These are phyloP conservation scores for Ramularia collo-cygni DNA, from an alignment of 2,329 filamentous ascomycete genomes.

Conservation along the genomic window DNA sequence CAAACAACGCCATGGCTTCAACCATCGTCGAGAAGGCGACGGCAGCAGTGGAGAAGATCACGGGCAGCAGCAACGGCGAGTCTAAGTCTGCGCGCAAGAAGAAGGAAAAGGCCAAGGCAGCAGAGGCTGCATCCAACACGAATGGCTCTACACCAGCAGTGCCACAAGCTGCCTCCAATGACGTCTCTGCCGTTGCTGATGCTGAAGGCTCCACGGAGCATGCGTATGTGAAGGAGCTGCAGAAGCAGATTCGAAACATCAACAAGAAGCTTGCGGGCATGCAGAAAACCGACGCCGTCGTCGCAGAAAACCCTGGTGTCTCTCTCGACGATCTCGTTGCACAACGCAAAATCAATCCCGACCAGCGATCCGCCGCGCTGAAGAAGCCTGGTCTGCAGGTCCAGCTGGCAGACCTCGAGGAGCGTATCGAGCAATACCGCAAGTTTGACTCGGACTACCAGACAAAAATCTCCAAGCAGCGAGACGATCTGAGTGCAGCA, in stretches of 20 bases:
- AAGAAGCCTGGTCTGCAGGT: conserved; percentile 69
- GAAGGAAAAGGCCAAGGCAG: conserved; percentile 36
- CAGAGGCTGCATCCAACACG: conserved; percentile 24
- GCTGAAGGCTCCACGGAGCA: conserved; percentile 60
- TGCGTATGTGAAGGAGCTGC: conserved; percentile 76
- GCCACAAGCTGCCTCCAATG: conserved; percentile 18
- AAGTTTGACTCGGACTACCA: conserved; percentile 70
- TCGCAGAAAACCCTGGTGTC: conserved; percentile 63
- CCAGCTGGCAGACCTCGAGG: conserved; percentile 63
- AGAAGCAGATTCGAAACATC: conserved; percentile 89
- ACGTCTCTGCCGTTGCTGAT: conserved; percentile 21
- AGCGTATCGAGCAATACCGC: conserved; percentile 67
- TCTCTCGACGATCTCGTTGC: conserved; percentile 66
- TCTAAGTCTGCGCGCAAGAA: conserved; percentile 47
- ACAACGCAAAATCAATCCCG: conserved; percentile 67
- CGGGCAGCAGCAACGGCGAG: conserved; percentile 45
- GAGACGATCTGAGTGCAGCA: conserved; percentile 46
- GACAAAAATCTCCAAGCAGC: conserved; percentile 51
- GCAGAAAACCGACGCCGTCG: conserved; percentile 63
- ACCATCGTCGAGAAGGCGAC: conserved; percentile 54
- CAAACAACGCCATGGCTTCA: conserved; percentile 52
- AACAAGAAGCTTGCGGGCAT: conserved; percentile 86
- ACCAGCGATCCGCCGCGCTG: conserved; percentile 68
- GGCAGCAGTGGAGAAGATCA: conserved; percentile 39
- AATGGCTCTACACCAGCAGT: conserved; percentile 11